Evolutionary conservation across 176 grass and related monocot species (phyloP), one percentile per base, ranked within the genome.

Genomic region (Typha latifolia): DNA sequence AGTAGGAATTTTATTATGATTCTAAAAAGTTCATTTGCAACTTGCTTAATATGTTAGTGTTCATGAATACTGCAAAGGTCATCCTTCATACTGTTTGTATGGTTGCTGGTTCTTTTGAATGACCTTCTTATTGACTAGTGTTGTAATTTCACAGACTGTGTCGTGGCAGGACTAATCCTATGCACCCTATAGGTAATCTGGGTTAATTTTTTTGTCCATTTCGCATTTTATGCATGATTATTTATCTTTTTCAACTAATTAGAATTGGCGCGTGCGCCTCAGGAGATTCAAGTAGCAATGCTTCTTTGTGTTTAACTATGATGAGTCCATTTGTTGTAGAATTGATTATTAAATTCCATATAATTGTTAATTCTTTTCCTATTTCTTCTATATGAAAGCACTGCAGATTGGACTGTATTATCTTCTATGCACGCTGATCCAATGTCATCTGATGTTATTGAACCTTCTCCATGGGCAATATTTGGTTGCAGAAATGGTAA

Each of bases 341-440:
- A 37, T 37, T 5, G 7, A 8, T 37, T 37, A 37, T 37, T 37
- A 37, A 6, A 8, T 37, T 37, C 34, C 34, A 37, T 37, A 37
- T 2, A 37, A 8, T 37, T 37, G 34, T 57, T 57, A 57, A 20
- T 57, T 37, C 7, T 34, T 37, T 37, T 37, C 34, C 4, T 37
- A 57, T 57, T 56, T 18, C 4, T 57, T 21, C 34, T 20, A 57
- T 20, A 57, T 57, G 14, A 18, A 74, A 62, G 49, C 32, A 26
- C 56, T 82, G 71, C 62, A 97, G 93, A 97, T 86, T 97, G 93
- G 93, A 97, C 93, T 57, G 72, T 86, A 77, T 92, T 89, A 72
- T 89, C 83, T 53, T 84, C 83, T 71, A 63, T 80, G 65, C 80
- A 97, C 74, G 69, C 87, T 1, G 93, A 97, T 71, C 93, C 82